These are phyloP conservation scores for Fusarium paranaense DNA, from an alignment of 2,329 filamentous ascomycete genomes.

Conservation along the genomic window DNA sequence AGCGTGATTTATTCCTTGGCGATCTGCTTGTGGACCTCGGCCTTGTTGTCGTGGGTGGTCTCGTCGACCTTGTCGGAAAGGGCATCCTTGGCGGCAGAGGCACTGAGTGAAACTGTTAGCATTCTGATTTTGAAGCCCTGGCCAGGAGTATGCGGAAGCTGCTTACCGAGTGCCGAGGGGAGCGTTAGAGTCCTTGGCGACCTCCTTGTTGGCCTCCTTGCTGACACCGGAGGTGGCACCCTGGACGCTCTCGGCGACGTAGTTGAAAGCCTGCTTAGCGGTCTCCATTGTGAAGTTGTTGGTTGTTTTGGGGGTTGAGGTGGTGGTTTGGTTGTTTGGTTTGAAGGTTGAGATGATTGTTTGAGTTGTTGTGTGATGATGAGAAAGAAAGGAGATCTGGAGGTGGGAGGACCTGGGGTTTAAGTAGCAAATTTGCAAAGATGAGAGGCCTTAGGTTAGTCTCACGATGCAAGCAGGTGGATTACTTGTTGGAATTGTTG, in stretches of 20 bases:
- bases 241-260: conserved; percentile 75
- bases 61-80: conserved; percentile 61
- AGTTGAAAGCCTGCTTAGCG: conserved; percentile 73
- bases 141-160: not conserved
- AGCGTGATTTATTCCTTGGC: conserved; percentile 46
- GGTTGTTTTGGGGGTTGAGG: conserved; percentile 30
- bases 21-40: conserved; percentile 55
- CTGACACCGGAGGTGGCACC: conserved; percentile 65
- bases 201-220: conserved; percentile 78
- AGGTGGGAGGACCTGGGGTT: conserved; percentile 28
- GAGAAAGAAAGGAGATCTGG: not conserved
- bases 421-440: conserved; percentile 32
- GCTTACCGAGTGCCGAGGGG: conserved; percentile 65
- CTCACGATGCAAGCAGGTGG: conserved; percentile 15
- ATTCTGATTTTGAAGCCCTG: not conserved
- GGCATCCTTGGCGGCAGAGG: conserved; percentile 61
- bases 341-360: conserved; percentile 28
- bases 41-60: conserved; percentile 54
- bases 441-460: conserved; percentile 8
- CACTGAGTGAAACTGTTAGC: conserved; percentile 50
- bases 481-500: not conserved
- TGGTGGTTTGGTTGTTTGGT: conserved; percentile 19
- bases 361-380: conserved; percentile 30
- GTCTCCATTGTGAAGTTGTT: conserved; percentile 60
- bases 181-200: conserved; percentile 72